Percentiles rank a stretch among this genome's conserved stretches.
phyloP scores from a whole-genome alignment of 208 protist genomes.

The Leptomonas pyrrhocoris region DNA sequence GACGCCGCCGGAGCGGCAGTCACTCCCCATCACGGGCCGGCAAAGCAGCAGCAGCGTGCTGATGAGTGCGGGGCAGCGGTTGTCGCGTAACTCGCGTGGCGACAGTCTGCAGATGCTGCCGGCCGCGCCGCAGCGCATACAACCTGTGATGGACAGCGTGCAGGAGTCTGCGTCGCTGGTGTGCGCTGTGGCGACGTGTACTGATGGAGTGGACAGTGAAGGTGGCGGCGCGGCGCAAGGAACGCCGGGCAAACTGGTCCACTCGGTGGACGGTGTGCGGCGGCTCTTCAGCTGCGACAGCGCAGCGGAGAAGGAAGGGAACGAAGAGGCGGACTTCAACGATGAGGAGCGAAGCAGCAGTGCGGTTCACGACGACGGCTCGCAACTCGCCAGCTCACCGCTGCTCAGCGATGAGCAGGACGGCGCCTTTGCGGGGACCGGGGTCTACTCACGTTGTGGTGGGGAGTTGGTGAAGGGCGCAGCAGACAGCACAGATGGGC shows the following conservation, averaged over 20 bases:
- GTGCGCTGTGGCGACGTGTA: background rate
- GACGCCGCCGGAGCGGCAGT: slow-evolving; percentile 4
- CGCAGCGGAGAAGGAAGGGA: background rate
- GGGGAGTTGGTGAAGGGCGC: background rate
- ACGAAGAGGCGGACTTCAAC: background rate
- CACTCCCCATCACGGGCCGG: background rate
- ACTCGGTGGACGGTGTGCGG: background rate
- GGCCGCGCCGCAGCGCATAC: background rate
- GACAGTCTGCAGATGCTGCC: slow-evolving; percentile 1
- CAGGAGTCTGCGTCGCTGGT: background rate
- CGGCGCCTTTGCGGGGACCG: background rate
- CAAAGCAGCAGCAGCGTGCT: background rate
- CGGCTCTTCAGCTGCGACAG: background rate
- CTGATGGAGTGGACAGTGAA: background rate
- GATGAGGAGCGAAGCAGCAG: background rate
- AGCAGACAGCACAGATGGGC: background rate
- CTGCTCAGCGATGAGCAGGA: background rate
- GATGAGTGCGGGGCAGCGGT: background rate
- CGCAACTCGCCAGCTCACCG: background rate
- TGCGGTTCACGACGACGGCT: background rate
- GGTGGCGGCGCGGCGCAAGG: too few species aligned
- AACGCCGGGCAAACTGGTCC: too few species aligned
- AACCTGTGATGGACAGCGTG: background rate
- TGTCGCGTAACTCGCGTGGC: background rate
- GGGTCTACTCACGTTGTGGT: background rate